Conservation (phyloP, 2,329 filamentous ascomycete species). For the Fusarium hainanense region DNA sequence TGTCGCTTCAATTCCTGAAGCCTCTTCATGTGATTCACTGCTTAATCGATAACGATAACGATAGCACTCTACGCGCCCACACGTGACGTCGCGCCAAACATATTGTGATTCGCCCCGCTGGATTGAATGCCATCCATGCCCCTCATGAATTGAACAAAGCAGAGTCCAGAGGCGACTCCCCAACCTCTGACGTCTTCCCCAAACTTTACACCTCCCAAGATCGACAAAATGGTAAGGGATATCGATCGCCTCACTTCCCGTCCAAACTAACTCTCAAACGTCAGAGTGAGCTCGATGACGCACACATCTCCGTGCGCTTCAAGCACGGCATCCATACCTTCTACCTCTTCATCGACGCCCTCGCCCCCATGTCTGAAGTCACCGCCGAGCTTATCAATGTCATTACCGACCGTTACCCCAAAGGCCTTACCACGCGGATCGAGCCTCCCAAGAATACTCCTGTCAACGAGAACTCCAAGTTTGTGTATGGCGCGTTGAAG, state of each 20-base stretch:
- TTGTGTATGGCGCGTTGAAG: slow-evolving; percentile 61
- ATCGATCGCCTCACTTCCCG: neutral
- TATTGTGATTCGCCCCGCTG: slow-evolving; percentile 7
- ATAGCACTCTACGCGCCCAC: slow-evolving; percentile 21
- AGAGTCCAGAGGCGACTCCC: neutral
- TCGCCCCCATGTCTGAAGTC: slow-evolving; percentile 66
- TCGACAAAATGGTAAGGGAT: slow-evolving; percentile 29
- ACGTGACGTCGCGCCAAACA: slow-evolving; percentile 31
- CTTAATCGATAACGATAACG: neutral
- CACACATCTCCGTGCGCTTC: slow-evolving; percentile 74
- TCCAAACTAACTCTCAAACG: too few species aligned
- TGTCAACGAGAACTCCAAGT: slow-evolving; percentile 55
- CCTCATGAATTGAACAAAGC: slow-evolving; percentile 9
- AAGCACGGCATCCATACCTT: slow-evolving; percentile 79
- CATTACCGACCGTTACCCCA: slow-evolving; percentile 67
- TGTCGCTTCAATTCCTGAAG: neutral
- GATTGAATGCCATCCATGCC: slow-evolving; percentile 1
- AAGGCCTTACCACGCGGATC: slow-evolving; percentile 59
- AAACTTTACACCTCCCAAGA: slow-evolving; percentile 8
- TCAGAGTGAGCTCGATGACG: slow-evolving; percentile 54
- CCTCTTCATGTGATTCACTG: neutral
- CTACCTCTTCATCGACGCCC: slow-evolving; percentile 72
- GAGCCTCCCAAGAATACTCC: slow-evolving; percentile 50
- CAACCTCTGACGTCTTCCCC: slow-evolving; percentile 12
- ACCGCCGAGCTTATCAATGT: slow-evolving; percentile 68